Conservation (phyloP, 2,329 filamentous ascomycete genomes). For the Epichloe gansuensis region DNA sequence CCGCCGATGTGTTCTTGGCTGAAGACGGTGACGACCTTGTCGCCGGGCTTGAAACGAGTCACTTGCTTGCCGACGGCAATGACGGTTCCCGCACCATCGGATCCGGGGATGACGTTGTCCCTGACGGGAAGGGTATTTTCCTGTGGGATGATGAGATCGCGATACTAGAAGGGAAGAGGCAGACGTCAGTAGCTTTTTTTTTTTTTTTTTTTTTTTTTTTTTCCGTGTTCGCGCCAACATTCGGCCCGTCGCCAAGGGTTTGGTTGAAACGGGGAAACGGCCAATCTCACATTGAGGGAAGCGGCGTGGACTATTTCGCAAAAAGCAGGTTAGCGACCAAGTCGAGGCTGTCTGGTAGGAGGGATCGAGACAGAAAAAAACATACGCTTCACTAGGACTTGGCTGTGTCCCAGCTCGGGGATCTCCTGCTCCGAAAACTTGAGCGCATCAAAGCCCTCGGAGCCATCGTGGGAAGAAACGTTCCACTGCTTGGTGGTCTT, state of each 20-base stretch:
- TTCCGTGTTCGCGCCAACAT: neutral
- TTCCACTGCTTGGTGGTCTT: constrained; percentile 45
- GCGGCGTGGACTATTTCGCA: constrained; percentile 29
- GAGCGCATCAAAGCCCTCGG: constrained; percentile 46
- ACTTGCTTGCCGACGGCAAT: constrained; percentile 38
- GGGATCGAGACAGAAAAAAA: neutral
- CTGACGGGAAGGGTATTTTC: constrained; percentile 28
- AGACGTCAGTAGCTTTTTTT: neutral
- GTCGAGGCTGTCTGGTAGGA: too few relatives aligned
- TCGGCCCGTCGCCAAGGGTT: neutral
- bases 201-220: too few relatives aligned
- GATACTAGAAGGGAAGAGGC: constrained; percentile 23
- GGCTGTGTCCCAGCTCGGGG: constrained; percentile 52
- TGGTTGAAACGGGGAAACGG: neutral
- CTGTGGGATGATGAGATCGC: constrained; percentile 38
- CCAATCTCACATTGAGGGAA: constrained; percentile 33
- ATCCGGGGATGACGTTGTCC: constrained; percentile 35
- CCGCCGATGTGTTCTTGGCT: constrained; percentile 41
- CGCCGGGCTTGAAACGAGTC: constrained; percentile 36
- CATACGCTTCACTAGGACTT: constrained; percentile 54
- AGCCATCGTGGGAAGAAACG: constrained; percentile 27
- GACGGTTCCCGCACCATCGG: constrained; percentile 42
- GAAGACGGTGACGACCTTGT: constrained; percentile 50
- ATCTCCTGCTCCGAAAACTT: constrained; percentile 42
- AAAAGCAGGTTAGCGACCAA: neutral